phyloP scores from a whole-genome alignment of 371 early-diverging fungal genomes.

The Entomophthora muscae region DNA sequence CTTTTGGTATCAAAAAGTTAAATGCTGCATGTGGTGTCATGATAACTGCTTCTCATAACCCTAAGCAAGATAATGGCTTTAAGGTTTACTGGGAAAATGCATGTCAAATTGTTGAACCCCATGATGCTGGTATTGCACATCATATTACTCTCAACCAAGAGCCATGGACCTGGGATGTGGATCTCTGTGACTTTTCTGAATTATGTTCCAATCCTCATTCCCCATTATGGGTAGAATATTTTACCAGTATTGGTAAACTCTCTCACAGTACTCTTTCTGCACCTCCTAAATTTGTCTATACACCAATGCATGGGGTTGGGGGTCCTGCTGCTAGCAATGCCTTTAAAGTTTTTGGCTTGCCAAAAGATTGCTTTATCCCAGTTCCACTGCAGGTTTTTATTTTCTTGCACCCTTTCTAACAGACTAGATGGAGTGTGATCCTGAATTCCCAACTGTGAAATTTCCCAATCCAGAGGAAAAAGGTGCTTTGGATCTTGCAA shows the following conservation, averaged over 20 bases:
- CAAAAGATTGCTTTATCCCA: slow-evolving; percentile 13
- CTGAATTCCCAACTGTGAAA: slow-evolving; percentile 84
- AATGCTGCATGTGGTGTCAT: slow-evolving; percentile 82
- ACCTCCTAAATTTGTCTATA: slow-evolving; percentile 62
- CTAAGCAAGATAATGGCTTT: slow-evolving; percentile 95
- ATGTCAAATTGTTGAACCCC: slow-evolving; percentile 83
- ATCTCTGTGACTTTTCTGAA: slow-evolving; percentile 27
- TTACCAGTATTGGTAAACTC: slow-evolving; percentile 29
- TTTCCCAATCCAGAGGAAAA: slow-evolving; percentile 91
- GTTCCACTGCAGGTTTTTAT: background rate
- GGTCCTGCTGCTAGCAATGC: slow-evolving; percentile 47
- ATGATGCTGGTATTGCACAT: slow-evolving; percentile 64
- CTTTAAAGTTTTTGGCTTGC: slow-evolving; percentile 46
- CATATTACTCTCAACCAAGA: slow-evolving; percentile 45
- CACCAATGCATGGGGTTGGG: slow-evolving; percentile 95
- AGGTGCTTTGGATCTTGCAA: slow-evolving; percentile 69
- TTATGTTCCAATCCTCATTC: slow-evolving; percentile 30
- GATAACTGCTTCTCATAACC: slow-evolving; percentile 98
- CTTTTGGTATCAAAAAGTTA: slow-evolving; percentile 61
- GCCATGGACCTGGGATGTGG: slow-evolving; percentile 63
- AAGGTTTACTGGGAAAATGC: slow-evolving; percentile 93
- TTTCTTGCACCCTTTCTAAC: slow-evolving; percentile 9
- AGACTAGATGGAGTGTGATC: slow-evolving; percentile 64
- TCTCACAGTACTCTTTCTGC: slow-evolving; percentile 11
- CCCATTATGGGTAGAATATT: slow-evolving; percentile 47